Conservation (phyloP, 129 eudicot genomes). For the Artemisia annua region DNA sequence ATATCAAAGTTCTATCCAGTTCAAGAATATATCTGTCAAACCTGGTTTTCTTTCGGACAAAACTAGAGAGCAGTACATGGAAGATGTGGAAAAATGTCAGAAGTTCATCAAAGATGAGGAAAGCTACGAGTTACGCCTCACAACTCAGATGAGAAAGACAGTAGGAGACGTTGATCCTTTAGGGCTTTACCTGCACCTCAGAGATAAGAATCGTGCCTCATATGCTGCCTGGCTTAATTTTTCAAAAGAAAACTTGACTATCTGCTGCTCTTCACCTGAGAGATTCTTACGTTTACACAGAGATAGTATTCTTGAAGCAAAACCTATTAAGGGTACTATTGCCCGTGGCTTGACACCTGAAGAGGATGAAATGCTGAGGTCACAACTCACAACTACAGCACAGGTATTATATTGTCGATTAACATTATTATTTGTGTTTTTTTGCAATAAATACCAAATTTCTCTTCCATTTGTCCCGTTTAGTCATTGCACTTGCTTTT, state of each 20-base stretch:
- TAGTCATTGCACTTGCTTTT: too few species aligned
- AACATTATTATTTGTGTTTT: neutral
- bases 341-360: conserved; percentile 63
- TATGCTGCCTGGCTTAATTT: conserved; percentile 97
- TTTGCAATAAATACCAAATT: too few species aligned
- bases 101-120: conserved; percentile 81
- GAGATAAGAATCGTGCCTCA: conserved; percentile 90
- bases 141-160: conserved; percentile 77
- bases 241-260: conserved; percentile 55
- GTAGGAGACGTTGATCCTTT: conserved; percentile 50
- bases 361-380: conserved; percentile 72
- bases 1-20: conserved; percentile 20
- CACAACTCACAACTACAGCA: conserved; percentile 66
- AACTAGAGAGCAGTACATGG: conserved; percentile 70
- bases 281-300: conserved; percentile 73
- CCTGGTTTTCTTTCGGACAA: conserved; percentile 60
- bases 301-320: conserved; percentile 75
- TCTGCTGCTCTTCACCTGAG: conserved; percentile 97
- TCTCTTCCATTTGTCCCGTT: too few species aligned
- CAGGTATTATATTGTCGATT: conserved; percentile 46
- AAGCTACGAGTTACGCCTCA: conserved; percentile 95
- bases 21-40: conserved; percentile 6
- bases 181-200: conserved; percentile 67
- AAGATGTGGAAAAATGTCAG: conserved; percentile 79
- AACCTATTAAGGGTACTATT: conserved; percentile 91